Evolutionary conservation across 345 rosid genomes (phyloP).

Genomic region (Salix purpurea): DNA sequence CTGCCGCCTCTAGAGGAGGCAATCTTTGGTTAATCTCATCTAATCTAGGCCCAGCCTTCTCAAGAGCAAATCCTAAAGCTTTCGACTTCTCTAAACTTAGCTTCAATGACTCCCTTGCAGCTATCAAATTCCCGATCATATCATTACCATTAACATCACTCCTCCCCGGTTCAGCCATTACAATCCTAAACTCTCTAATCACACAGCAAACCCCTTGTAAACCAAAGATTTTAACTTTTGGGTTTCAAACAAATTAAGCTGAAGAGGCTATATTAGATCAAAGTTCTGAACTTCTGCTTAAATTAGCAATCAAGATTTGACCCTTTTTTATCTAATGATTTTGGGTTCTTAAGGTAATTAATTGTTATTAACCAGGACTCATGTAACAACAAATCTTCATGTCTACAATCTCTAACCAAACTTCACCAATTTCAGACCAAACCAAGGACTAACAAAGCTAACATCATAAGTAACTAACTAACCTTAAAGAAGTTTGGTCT

Average conservation of each 20-base stretch:
- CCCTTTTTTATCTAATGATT: not conserved
- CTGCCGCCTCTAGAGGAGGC: constrained; percentile 73
- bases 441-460: constrained; percentile 9
- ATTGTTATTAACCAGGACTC: constrained; percentile 30
- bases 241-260: not conserved
- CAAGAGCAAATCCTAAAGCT: constrained; percentile 51
- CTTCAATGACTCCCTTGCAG: constrained; percentile 66
- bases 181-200: constrained; percentile 22
- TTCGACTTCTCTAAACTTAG: constrained; percentile 78
- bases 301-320: constrained; percentile 1
- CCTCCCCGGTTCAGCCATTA: constrained; percentile 43
- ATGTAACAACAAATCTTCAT: constrained; percentile 23
- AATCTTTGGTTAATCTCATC: constrained; percentile 72
- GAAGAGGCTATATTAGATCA: not conserved
- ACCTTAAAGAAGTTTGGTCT: not conserved
- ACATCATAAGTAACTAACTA: constrained; percentile 15
- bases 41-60: constrained; percentile 66
- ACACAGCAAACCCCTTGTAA: not conserved
- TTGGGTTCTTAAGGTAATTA: constrained; percentile 8
- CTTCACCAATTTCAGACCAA: constrained; percentile 34
- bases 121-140: constrained; percentile 46
- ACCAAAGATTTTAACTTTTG: constrained; percentile 9
- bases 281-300: not conserved
- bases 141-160: constrained; percentile 8
- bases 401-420: not conserved